Conservation (phyloP, 129 eudicot genomes). For the Erigeron canadensis region DNA sequence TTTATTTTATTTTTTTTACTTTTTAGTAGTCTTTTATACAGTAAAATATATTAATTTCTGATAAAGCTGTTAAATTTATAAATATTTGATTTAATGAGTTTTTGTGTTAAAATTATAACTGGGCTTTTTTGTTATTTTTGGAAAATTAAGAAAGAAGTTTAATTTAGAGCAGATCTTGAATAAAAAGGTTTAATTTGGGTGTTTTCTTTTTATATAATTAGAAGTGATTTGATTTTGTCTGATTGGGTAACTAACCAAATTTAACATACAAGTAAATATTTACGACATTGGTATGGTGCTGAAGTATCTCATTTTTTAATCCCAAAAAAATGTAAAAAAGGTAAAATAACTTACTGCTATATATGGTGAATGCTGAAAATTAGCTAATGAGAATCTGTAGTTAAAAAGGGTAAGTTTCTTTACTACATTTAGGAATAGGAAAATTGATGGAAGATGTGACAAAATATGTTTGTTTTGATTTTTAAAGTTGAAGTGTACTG, state of each 20-base stretch:
- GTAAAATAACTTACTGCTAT: neutral
- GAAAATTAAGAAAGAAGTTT: too few species aligned
- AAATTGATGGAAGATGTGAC: too few species aligned
- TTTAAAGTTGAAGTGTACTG: too few species aligned
- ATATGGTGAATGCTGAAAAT: too few species aligned
- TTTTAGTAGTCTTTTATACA: conserved; percentile 20
- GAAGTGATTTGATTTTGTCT: neutral
- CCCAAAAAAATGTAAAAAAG: neutral
- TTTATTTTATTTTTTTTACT: too few species aligned
- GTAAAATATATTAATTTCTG: conserved; percentile 2
- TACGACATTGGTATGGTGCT: neutral
- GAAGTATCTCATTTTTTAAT: neutral
- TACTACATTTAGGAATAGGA: too few species aligned
- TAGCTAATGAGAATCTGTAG: too few species aligned
- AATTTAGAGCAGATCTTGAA: neutral
- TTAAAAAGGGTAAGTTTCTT: too few species aligned
- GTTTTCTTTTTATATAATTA: too few species aligned
- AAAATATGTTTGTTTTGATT: too few species aligned
- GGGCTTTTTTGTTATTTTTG: conserved; percentile 22
- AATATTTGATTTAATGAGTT: neutral
- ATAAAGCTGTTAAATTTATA: neutral
- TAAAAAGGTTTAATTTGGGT: conserved; percentile 7
- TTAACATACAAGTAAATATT: neutral
- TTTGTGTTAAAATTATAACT: conserved; percentile 8
- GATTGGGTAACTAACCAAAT: conserved; percentile 10